Base-by-base conservation (phyloP, 768 basidiomycete species). In the Mycena polygramma region DNA sequence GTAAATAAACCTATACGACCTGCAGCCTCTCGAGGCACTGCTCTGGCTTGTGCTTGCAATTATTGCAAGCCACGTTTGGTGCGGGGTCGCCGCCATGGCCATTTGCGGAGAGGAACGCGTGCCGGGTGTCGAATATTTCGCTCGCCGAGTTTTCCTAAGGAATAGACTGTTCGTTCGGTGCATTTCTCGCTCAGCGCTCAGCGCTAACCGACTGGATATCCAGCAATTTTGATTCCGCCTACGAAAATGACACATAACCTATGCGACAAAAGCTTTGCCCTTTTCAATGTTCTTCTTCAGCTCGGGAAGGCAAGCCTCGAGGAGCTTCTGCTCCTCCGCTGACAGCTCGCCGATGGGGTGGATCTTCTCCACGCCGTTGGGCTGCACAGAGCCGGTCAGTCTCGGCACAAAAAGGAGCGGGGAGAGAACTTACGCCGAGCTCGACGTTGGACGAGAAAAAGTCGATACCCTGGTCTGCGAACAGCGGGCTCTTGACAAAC, bases 271-370 rank as follows among this genome's bases (percentile, higher is more conserved):
- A 54, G 88, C 87, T 82, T 87, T 90, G 83, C 96, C 96, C 91
- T 96, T 98, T 83, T 94, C 94, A 76, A 98, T 97, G 90, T 98
- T 98, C 91, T 94, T 96, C 90, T 94, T 94, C 77, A 99, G 89
- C 75, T 96, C 95, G 73, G 95, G 94, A 76, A 96, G 80, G 86
- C 93, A 95, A 36, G 92, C 96, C 30, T 90, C 92, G 76, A 99
- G 84, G 68, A 98, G 87, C 79, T 90, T 89, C 87, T 96, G 81
- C 86, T 99, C 98, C 78, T 92, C 88, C 37, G 90, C 85, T 41
- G 95, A 88, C 75, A 99, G 76, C 41, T 86, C 76, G 41, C 98
- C 98, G 71, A 99, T 77, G 22, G 92, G 90, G 84, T 94, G 86
- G 79, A 99, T 98, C 87, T 92, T 94, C 85, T 93, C 93, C 67